Evolutionary conservation across 345 rosid species (phyloP), one percentile per base, ranked within the genome.

Genomic region (Brassica incana): DNA sequence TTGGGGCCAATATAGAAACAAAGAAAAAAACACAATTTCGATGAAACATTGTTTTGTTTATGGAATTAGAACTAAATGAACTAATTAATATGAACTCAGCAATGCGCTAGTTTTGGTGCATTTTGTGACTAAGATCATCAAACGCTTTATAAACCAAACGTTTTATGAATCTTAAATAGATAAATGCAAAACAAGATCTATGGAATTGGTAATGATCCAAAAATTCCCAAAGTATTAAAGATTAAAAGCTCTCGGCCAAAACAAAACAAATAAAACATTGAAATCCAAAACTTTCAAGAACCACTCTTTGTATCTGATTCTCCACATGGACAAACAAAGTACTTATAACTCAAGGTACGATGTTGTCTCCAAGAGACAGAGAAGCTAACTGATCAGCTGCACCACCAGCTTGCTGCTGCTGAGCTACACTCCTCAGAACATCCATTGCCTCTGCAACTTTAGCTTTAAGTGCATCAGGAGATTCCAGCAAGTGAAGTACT

Each of bases 361-460:
- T 83, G 83, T 74, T 81, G 69, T 87, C 87, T 73, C 75, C 84
- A 82, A 87, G 81, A 33, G 90, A 88, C 82, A 86, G 69, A 4
- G 92, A 87, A 23, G 90, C 85, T 30, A 89, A 81, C 70, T 88
- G 92, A 65, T 89, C 90, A 45, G 86, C 84, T 33, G 87, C 81
- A 29, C 85, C 88, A 72, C 86, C 79, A 3, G 82, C 85, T 73
- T 82, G 87, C 74, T 83, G 86, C 76, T 82, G 90, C 77, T 87
- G 90, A 59, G 86, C 87, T n/a, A 82, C 85, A 72, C 79, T 82
- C 78, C 82, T 82, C 72, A 82, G 69, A 33, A 82, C 85, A 67
- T 82, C 85, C 88, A 87, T 86, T 30, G 90, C 90, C 58, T 87
- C 90, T 25, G 84, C 85, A 68, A 87, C 90, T 84, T 87, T 87